These are phyloP conservation scores for Cutaneotrichosporon sp. DNA, from an alignment of 1,284 basidiomycete species.

Conservation along the genomic window DNA sequence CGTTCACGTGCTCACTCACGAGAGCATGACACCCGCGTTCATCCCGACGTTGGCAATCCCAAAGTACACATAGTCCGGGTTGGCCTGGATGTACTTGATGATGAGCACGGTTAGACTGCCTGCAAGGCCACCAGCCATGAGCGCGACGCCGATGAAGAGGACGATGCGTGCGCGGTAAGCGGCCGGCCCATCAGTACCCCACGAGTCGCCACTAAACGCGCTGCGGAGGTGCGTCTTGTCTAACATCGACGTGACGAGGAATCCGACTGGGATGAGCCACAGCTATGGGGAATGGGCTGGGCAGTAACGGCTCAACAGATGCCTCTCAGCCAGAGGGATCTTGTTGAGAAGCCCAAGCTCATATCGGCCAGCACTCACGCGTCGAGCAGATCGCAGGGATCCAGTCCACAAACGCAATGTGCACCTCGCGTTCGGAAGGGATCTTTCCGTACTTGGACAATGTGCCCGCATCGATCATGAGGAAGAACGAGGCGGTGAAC, in stretches of 20 bases:
- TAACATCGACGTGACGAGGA: slow-evolving; percentile 88
- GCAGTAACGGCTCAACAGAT: background rate
- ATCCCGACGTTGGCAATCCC: slow-evolving; percentile 93
- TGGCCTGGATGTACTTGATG: slow-evolving; percentile 81
- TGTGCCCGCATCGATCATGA: slow-evolving; percentile 91
- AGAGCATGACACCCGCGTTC: slow-evolving; percentile 87
- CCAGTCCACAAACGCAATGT: slow-evolving; percentile 92
- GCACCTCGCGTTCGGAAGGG: slow-evolving; percentile 60
- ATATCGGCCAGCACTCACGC: slow-evolving; percentile 38
- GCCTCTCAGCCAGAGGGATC: background rate
- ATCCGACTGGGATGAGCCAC: slow-evolving; percentile 63
- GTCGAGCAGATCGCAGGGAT: slow-evolving; percentile 91
- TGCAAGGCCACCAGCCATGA: slow-evolving; percentile 94
- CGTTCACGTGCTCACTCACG: slow-evolving; percentile 32
- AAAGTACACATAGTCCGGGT: slow-evolving; percentile 82
- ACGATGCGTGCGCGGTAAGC: slow-evolving; percentile 88
- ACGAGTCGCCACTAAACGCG: slow-evolving; percentile 65
- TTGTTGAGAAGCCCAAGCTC: background rate
- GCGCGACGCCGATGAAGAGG: slow-evolving; percentile 90
- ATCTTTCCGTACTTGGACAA: slow-evolving; percentile 74
- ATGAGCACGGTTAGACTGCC: slow-evolving; percentile 87
- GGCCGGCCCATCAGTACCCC: slow-evolving; percentile 64
- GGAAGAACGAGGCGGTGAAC: slow-evolving; percentile 93
- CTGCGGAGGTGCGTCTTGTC: slow-evolving; percentile 88
- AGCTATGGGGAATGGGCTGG: background rate